phyloP scores from a whole-genome alignment of 163 green algal genomes.

The Volvox carteri region DNA sequence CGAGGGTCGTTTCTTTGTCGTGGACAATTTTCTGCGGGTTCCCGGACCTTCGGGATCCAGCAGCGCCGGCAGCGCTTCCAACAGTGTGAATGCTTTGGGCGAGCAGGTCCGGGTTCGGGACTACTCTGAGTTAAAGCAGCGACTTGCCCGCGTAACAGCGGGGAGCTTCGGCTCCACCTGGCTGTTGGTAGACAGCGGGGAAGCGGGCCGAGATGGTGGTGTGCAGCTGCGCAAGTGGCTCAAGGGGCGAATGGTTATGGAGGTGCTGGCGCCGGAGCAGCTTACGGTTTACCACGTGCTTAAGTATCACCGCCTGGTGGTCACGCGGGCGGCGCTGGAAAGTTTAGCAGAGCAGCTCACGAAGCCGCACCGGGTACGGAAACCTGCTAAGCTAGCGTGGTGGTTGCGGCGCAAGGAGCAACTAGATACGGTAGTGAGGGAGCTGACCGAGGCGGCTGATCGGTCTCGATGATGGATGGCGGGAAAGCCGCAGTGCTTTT shows the following conservation, averaged over 20 bases:
- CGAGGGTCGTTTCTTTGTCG: slow-evolving; percentile 89
- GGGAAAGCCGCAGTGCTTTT: no score
- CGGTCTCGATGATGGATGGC: no score
- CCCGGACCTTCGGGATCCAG: background rate
- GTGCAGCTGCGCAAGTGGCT: slow-evolving; percentile 61
- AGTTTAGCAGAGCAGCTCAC: slow-evolving; percentile 67
- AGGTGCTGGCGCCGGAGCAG: slow-evolving; percentile 77
- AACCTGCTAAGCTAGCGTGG: slow-evolving; percentile 44
- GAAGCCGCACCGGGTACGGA: slow-evolving; percentile 35
- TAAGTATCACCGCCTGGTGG: slow-evolving; percentile 84
- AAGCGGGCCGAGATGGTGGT: slow-evolving; percentile 72
- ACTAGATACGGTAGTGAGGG: slow-evolving; percentile 4
- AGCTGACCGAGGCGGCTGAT: slow-evolving; percentile 45
- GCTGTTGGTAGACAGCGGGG: slow-evolving; percentile 80
- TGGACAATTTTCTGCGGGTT: slow-evolving; percentile 79
- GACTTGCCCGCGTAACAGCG: slow-evolving; percentile 67
- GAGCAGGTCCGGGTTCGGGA: background rate
- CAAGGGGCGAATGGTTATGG: slow-evolving; percentile 58
- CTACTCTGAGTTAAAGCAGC: slow-evolving; percentile 55
- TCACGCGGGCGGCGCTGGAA: slow-evolving; percentile 76
- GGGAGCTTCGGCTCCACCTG: slow-evolving; percentile 65
- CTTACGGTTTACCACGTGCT: slow-evolving; percentile 94
- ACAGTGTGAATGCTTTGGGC: background rate
- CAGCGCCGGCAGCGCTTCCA: background rate
- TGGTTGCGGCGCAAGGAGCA: background rate